Evolutionary conservation across 306 rosid species (phyloP), one percentile per base, ranked within the genome.

Genomic region (Comarum palustre): DNA sequence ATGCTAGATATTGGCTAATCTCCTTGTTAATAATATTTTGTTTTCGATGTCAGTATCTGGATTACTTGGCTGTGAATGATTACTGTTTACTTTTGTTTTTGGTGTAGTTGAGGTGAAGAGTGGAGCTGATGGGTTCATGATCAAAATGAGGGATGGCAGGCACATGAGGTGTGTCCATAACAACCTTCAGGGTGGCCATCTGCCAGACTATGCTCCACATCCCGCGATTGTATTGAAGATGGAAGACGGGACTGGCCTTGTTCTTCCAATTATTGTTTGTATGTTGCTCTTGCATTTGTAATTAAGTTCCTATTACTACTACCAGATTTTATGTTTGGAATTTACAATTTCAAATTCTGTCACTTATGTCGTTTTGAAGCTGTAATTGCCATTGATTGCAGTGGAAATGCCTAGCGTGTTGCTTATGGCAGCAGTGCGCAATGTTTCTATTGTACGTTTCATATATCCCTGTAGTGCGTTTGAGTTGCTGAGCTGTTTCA

Each of bases 191-290:
- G 96, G 99, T 48, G 97, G 97, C 31, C 93, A 83, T 84, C 91
- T 94, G 67, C 97, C 99, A 7, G 96, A 94, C 82, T 94, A 94
- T 75, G 89, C 99, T 20, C 99, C 99, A 20, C 99, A 94, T 86
- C 97, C 99, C 31, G 97, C 99, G 41, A 94, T 94, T 67, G 99
- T 94, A 8, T 76, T 94, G 87, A 94, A 91, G 90, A 91, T 94
- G 93, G 97, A 94, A 76, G 97, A 94, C 73, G 97, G 97, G 81
- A 91, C 97, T 15, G 99, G 90, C 47, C 88, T 94, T 76, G 96
- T 94, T 87, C 96, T 94, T 61, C 99, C 99, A 55, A 94, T 94
- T 80, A 94, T 94, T 82, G 99, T 94, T 81, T 94, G 99, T 94
- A 91, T 66, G 99, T 87, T 60, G 47, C 24, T 68, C 77, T 29